Evolutionary conservation across 768 basidiomycete species (phyloP), one percentile per base, ranked within the genome.

Genomic region (Mycena alexandri): DNA sequence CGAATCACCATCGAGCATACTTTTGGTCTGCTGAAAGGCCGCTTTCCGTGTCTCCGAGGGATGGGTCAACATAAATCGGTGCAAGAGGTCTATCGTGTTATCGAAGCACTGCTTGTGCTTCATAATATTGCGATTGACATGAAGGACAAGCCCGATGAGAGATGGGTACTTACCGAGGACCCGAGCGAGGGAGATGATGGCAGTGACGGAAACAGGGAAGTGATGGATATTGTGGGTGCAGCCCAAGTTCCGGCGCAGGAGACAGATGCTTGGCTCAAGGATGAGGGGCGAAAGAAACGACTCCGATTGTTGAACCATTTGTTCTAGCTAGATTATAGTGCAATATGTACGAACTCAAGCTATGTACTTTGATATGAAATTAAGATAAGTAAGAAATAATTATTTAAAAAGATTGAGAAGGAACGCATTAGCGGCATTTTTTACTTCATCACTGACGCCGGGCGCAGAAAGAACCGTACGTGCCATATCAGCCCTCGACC

Each of bases 401-500:
- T 57, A 57, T 5, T 13, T 5, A 25, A 57, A 57, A 19, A 57
- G 41, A 5, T 11, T 17, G 9, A 44, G 24, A 46, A 53, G 51
- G 46, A 19, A 54, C 2, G 12, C 17, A 38, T 63, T 63, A 2
- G 61, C 61, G 0, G 61, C 42, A 10, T 11, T 24, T 29, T 63
- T 63, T 5, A 63, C 61, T 22, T 63, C 61, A 0, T 12, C 29
- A 2, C 3, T 38, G 12, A 21, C 22, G 1, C 61, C 61, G 3
- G 43, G n/a, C 42, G 38, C 54, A 2, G 41, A 3, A 0, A 63
- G 29, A 2, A 63, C 61, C 1, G 2, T n/a, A 16, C 43, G 43
- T 5, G 62, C 62, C 62, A 63, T 56, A 5, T 63, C 62, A 7
- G 33, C 51, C 46, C 55, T 63, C 13, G 24, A 43, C 22, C 46